phyloP scores from a whole-genome alignment of 371 early-diverging fungal genomes.

The Mucor mucedo region DNA sequence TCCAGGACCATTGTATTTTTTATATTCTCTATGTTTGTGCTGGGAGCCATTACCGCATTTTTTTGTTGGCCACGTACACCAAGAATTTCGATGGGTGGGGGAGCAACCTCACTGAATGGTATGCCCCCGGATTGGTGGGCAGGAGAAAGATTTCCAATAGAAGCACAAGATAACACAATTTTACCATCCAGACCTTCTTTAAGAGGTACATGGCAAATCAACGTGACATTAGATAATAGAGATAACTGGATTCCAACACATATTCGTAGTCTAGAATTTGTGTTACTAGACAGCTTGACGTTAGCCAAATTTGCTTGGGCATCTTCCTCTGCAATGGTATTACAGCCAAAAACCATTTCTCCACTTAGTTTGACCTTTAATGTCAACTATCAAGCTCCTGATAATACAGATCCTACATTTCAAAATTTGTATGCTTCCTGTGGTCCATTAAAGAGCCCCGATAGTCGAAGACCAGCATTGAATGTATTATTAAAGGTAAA shows the following conservation, averaged over 20 bases:
- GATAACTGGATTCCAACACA: constrained; percentile 33
- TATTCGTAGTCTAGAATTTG: constrained; percentile 25
- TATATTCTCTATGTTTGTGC: constrained; percentile 15
- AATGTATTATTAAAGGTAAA: constrained; percentile 30
- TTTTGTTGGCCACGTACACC: constrained; percentile 35
- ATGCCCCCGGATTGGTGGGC: constrained; percentile 27
- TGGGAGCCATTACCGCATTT: constrained; percentile 33
- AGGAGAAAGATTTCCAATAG: constrained; percentile 28
- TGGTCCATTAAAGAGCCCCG: constrained; percentile 26
- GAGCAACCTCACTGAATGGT: constrained; percentile 21
- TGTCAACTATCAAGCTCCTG: constrained; percentile 29
- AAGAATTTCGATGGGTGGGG: constrained; percentile 16
- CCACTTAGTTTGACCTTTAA: constrained; percentile 21
- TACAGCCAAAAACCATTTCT: constrained; percentile 17
- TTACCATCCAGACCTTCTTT: constrained; percentile 19
- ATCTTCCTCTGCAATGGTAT: constrained; percentile 7
- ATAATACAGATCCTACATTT: constrained; percentile 30
- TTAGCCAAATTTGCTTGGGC: constrained; percentile 27
- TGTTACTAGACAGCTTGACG: constrained; percentile 28
- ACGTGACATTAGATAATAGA: constrained; percentile 33
- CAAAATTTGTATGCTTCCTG: constrained; percentile 36
- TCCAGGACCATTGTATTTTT: constrained; percentile 24
- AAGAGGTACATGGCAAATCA: constrained; percentile 31
- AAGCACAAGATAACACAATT: constrained; percentile 23
- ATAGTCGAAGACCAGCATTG: constrained; percentile 19